phyloP scores from a whole-genome alignment of 257 asterid species.

The Knoxia roxburghii region DNA sequence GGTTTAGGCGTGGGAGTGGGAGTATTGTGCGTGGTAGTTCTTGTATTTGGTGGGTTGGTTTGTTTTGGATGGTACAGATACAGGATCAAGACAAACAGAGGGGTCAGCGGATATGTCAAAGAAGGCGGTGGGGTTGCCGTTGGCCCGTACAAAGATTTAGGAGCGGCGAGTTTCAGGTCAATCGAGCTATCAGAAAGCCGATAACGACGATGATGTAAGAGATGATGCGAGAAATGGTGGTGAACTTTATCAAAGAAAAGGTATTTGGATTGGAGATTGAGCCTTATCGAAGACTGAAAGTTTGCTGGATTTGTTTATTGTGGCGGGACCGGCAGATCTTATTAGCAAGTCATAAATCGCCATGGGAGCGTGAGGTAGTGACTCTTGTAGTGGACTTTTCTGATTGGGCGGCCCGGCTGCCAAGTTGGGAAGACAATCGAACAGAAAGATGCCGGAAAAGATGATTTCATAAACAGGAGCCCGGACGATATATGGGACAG shows the following conservation, averaged over 20 bases:
- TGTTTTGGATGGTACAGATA: slow-evolving; percentile 42
- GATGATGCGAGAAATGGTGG: slow-evolving; percentile 33
- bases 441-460: neutral
- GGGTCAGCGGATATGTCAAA: slow-evolving; percentile 45
- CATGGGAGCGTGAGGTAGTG: too few relatives aligned
- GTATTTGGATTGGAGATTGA: neutral
- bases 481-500: too few relatives aligned
- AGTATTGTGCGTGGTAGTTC: slow-evolving; percentile 43
- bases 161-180: slow-evolving; percentile 79
- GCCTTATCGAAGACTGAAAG: too few relatives aligned
- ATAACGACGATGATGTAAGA: slow-evolving; percentile 36
- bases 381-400: too few relatives aligned
- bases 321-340: too few relatives aligned
- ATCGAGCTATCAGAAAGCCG: slow-evolving; percentile 66
- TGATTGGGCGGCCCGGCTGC: too few relatives aligned
- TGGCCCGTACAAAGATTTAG: slow-evolving; percentile 85
- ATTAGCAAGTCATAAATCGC: too few relatives aligned
- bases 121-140: slow-evolving; percentile 51
- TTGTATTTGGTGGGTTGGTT: slow-evolving; percentile 45
- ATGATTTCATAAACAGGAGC: too few relatives aligned
- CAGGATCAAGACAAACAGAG: slow-evolving; percentile 34
- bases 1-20: slow-evolving; percentile 55
- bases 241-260: neutral
- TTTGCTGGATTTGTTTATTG: too few relatives aligned
- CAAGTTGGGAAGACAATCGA: neutral